These are phyloP conservation scores for Cystobasidiaceae sp. DNA, from an alignment of 1,284 basidiomycete genomes.

Conservation along the genomic window DNA sequence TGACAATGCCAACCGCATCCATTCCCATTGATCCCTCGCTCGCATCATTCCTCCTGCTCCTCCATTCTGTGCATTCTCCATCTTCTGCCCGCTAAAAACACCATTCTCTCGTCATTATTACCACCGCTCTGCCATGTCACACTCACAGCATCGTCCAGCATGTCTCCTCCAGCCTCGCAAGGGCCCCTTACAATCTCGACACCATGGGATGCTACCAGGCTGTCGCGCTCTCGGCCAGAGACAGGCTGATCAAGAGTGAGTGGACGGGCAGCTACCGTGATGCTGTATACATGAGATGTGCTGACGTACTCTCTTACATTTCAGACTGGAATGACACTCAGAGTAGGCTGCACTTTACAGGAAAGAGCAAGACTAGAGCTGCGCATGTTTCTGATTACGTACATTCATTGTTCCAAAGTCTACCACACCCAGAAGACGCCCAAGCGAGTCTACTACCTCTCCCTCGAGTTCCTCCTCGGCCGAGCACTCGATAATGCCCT, in stretches of 20 bases:
- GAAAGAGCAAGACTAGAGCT: too few relatives aligned
- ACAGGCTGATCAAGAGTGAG: constrained; percentile 60
- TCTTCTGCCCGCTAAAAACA: background rate
- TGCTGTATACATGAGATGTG: too few relatives aligned
- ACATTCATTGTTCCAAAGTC: background rate
- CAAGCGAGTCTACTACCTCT: constrained; percentile 68
- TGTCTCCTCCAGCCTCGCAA: constrained; percentile 75
- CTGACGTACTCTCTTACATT: too few relatives aligned
- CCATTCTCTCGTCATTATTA: too few relatives aligned
- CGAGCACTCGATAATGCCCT: constrained; percentile 73
- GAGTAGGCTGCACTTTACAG: constrained; percentile 9
- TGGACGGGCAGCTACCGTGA: too few relatives aligned
- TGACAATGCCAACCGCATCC: too few relatives aligned
- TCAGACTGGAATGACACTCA: constrained; percentile 31
- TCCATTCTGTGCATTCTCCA: background rate
- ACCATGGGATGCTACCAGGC: constrained; percentile 62
- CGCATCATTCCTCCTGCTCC: background rate
- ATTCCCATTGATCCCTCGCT: too few relatives aligned
- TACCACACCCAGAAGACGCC: constrained; percentile 49
- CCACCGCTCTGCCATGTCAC: background rate
- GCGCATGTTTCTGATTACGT: too few relatives aligned
- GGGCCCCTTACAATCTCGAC: constrained; percentile 73
- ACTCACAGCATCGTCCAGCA: constrained; percentile 48
- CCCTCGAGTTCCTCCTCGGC: constrained; percentile 69
- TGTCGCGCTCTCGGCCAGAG: constrained; percentile 67